Percentiles rank a stretch among this genome's conserved stretches.
These are phyloP conservation scores for Diaporthe citrichinensis DNA, from an alignment of 2,329 filamentous ascomycete species.

Conservation along the genomic window DNA sequence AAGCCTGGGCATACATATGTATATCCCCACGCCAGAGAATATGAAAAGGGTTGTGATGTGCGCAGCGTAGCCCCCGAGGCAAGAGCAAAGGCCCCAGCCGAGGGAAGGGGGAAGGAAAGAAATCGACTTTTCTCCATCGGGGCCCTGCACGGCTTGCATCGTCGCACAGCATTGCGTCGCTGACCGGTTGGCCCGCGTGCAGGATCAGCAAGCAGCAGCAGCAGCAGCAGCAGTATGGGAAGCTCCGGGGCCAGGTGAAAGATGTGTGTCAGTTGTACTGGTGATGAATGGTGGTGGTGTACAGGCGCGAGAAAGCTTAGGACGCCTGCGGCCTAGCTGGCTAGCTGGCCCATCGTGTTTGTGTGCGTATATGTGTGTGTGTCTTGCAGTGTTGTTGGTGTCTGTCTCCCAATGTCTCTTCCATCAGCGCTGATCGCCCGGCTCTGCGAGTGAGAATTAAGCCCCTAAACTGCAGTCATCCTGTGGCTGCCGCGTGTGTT, in stretches of 20 bases:
- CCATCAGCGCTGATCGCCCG: conserved; percentile 28
- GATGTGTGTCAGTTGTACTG: background rate
- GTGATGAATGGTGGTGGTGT: background rate
- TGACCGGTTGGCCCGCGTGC: conserved; percentile 14
- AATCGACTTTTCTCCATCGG: background rate
- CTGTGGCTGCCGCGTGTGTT: conserved; percentile 7
- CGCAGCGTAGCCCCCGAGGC: background rate
- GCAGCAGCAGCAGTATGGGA: background rate
- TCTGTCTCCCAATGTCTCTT: conserved; percentile 1
- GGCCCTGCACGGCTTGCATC: conserved; percentile 2
- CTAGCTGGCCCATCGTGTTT: background rate
- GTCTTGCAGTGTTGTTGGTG: background rate
- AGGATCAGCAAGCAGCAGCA: background rate
- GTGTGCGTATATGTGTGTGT: background rate
- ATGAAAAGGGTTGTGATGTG: background rate
- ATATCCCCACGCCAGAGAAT: background rate
- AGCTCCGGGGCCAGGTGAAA: background rate
- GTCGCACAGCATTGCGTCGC: conserved; percentile 1
- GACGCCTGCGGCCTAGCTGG: background rate
- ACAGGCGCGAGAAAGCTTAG: background rate
- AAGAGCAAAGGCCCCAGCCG: background rate
- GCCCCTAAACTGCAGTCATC: background rate
- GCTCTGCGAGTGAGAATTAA: background rate
- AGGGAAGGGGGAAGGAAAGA: background rate
- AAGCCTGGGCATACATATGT: background rate